Percentiles rank a stretch among this genome's conserved stretches.
Conservation (phyloP, 179 eudicot genomes). For the Beta lomatogona region DNA sequence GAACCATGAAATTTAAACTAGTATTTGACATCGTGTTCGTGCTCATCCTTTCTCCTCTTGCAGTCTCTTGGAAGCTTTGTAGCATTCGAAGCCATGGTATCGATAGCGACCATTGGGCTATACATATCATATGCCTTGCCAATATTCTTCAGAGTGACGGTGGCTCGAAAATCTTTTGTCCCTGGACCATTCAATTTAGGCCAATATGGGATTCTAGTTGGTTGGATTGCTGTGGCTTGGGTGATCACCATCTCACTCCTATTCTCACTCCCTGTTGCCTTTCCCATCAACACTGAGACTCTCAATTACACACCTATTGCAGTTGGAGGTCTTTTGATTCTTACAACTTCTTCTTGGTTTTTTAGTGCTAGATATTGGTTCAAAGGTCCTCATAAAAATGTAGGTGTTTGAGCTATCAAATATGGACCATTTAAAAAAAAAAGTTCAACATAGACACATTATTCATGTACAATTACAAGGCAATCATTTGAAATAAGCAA, state of each 20-base stretch:
- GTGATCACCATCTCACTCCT: constrained; percentile 69
- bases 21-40: not conserved
- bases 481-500: too few relatives aligned
- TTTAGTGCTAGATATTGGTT: constrained; percentile 81
- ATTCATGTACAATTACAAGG: not conserved
- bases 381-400: constrained; percentile 77
- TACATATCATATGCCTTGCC: constrained; percentile 92
- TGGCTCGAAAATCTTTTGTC: constrained; percentile 75
- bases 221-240: constrained; percentile 89
- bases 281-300: constrained; percentile 69
- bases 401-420: constrained; percentile 32
- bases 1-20: too few relatives aligned
- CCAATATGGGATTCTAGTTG: constrained; percentile 60
- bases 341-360: constrained; percentile 61
- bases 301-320: constrained; percentile 96
- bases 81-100: constrained; percentile 94
- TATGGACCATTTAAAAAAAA: too few relatives aligned
- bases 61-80: constrained; percentile 96
- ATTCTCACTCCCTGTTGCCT: constrained; percentile 82
- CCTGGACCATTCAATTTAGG: constrained; percentile 93
- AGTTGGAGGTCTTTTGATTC: constrained; percentile 73
- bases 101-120: constrained; percentile 90
- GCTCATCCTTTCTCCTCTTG: constrained; percentile 2
- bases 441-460: not conserved
- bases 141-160: constrained; percentile 78